phyloP scores from a whole-genome alignment of 2,329 filamentous ascomycete species.

The Trichothecium roseum region DNA sequence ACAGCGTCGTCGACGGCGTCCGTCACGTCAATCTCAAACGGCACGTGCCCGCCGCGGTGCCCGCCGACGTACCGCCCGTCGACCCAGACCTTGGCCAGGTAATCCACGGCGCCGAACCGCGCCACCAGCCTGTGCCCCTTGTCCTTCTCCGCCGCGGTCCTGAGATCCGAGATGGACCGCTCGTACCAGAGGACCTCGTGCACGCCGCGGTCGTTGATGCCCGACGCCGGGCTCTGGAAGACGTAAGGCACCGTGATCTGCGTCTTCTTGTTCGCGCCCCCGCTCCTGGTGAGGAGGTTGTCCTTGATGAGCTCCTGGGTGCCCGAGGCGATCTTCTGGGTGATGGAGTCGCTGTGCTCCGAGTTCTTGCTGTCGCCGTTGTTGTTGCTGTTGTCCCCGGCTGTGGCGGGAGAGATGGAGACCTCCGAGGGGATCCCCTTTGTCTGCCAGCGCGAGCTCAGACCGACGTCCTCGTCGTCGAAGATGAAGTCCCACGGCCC shows the following conservation, averaged over 20 bases:
- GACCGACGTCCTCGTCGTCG: constrained; percentile 51
- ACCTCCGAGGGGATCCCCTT: constrained; percentile 35
- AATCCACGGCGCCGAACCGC: constrained; percentile 52
- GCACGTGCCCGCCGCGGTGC: constrained; percentile 50
- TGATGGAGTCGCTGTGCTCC: constrained; percentile 20
- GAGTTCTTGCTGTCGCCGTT: constrained; percentile 15
- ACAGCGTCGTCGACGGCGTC: constrained; percentile 26
- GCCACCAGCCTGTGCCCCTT: constrained; percentile 33
- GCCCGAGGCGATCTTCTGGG: constrained; percentile 36
- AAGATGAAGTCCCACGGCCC: constrained; percentile 55
- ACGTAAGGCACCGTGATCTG: constrained; percentile 54
- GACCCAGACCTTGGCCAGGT: constrained; percentile 47
- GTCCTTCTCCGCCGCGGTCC: constrained; percentile 28
- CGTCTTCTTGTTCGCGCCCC: constrained; percentile 29
- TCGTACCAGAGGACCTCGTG: constrained; percentile 63
- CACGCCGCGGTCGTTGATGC: constrained; percentile 48
- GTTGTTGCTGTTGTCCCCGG: constrained; percentile 19
- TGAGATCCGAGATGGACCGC: constrained; percentile 37
- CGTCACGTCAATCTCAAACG: constrained; percentile 47
- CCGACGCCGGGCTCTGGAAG: constrained; percentile 54
- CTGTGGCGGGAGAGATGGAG: constrained; percentile 12
- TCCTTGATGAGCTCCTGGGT: constrained; percentile 35
- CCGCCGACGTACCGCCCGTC: constrained; percentile 39
- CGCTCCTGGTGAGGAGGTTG: constrained; percentile 25
- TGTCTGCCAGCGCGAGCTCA: constrained; percentile 41